Evolutionary conservation across 1,139 yeast genomes (phyloP), one percentile per base, ranked within the genome.

Genomic region (Debaryomyces sp.): DNA sequence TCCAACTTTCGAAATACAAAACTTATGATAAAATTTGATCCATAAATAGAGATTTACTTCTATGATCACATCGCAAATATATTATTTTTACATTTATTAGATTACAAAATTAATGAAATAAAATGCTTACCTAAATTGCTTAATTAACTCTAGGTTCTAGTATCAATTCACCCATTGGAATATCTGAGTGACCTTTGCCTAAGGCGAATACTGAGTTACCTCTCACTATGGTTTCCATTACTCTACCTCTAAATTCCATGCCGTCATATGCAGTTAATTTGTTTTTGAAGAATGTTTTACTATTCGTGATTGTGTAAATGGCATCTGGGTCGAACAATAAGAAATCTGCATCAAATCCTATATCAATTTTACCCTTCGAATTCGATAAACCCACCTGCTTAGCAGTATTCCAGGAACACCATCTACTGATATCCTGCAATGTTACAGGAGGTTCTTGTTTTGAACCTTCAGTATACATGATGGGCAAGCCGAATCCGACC

Each of bases 231-330:
- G 97, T 90, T 64, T 87, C 91, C 47, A 81, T 71, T 4, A 91
- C 96, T 53, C 84, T 76, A 18, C 98, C 97, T 44, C 68, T 70
- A 48, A 91, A 75, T 47, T 73, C 66, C 68, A 75, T 75, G 5
- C 96, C 96, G 59, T 89, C 77, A 64, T 89, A 92, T 0, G 97
- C 96, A 1, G 96, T 87, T 50, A 90, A 68, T 65, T 91, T 91
- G 71, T 92, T 91, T 60, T 89, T 91, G 75, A 89, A 92, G 57
- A 68, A 81, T 29, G 89, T 78, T 47, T 80, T 75, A 24, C 76
- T 71, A 64, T 89, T 87, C 15, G 75, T 74, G 41, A 91, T 79
- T 3, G 66, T 66, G 65, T 86, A 87, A 42, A 63, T 65, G 9
- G 74, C 76, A 10, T 75, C 71, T 7, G 89, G 84, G 64, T 92